Percentiles rank a stretch among this genome's conserved stretches.
phyloP scores from a whole-genome alignment of 2,329 filamentous ascomycete species.

The Pseudodiploospora longispora region DNA sequence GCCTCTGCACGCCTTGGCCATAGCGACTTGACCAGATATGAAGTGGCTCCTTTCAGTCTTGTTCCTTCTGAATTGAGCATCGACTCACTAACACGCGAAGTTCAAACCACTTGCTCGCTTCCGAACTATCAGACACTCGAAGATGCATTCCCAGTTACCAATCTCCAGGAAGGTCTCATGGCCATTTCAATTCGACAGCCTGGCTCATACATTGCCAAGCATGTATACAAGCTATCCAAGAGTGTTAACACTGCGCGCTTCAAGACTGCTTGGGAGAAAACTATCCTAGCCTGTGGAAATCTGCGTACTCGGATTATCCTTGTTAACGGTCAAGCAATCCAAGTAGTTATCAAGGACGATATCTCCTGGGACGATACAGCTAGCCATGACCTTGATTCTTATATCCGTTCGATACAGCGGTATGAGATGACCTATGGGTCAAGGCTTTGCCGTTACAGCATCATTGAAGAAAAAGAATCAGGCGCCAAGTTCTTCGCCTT shows the following conservation, averaged over 20 bases:
- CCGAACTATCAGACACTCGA: neutral
- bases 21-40: neutral
- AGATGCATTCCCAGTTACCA: conserved; percentile 11
- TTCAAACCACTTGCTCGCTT: neutral
- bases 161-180: conserved; percentile 11
- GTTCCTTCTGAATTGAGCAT: conserved; percentile 1
- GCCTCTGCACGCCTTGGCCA: conserved; percentile 1
- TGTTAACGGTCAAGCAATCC: neutral
- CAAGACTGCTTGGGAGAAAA: conserved; percentile 9
- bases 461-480: neutral
- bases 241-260: conserved; percentile 2
- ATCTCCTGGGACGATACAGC: neutral
- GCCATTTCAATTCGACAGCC: conserved; percentile 8
- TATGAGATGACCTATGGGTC: conserved; percentile 5
- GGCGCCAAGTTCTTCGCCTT: conserved; percentile 12
- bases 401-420: neutral
- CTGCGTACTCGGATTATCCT: conserved; percentile 12
- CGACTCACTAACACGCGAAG: neutral
- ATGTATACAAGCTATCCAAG: neutral
- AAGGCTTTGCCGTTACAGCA: neutral
- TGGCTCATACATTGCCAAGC: conserved; percentile 6
- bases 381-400: neutral
- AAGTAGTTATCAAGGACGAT: neutral
- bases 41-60: neutral
- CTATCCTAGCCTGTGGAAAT: neutral